phyloP scores from a whole-genome alignment of 768 basidiomycete genomes.

The Trametes gibbosa region DNA sequence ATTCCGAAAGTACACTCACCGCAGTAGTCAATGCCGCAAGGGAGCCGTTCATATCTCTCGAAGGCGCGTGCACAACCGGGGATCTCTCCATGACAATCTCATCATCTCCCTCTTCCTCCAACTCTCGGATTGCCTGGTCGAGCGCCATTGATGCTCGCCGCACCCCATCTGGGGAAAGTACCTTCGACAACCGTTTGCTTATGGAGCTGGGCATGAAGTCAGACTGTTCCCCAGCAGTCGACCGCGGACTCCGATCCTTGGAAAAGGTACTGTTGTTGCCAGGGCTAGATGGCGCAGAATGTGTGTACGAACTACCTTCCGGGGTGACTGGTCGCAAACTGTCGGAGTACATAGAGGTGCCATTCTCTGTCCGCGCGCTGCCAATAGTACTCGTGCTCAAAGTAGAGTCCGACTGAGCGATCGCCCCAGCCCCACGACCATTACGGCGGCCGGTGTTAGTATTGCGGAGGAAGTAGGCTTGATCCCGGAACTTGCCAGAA shows the following conservation, averaged over 20 bases:
- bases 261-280: conserved; percentile 34
- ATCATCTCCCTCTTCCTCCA: conserved; percentile 58
- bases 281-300: conserved; percentile 42
- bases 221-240: conserved; percentile 35
- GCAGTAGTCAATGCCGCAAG: conserved; percentile 10
- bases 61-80: conserved; percentile 27
- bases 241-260: conserved; percentile 28
- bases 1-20: conserved; percentile 17
- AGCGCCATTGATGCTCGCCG: conserved; percentile 72
- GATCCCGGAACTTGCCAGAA: conserved; percentile 75
- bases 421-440: conserved; percentile 30
- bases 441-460: conserved; percentile 40
- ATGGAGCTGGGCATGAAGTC: conserved; percentile 16
- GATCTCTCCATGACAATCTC: conserved; percentile 78
- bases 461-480: conserved; percentile 61
- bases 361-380: conserved; percentile 44
- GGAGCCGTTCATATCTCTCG: conserved; percentile 14
- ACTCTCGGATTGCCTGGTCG: conserved; percentile 72
- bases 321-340: conserved; percentile 54
- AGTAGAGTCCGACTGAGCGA: conserved; percentile 44
- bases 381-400: conserved; percentile 38
- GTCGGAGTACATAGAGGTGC: conserved; percentile 42
- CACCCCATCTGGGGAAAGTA: conserved; percentile 49
- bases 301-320: conserved; percentile 41
- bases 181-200: conserved; percentile 45